Evolutionary conservation across 192 early-diverging fungal species (phyloP).

Genomic region (Pilaira anomala): DNA sequence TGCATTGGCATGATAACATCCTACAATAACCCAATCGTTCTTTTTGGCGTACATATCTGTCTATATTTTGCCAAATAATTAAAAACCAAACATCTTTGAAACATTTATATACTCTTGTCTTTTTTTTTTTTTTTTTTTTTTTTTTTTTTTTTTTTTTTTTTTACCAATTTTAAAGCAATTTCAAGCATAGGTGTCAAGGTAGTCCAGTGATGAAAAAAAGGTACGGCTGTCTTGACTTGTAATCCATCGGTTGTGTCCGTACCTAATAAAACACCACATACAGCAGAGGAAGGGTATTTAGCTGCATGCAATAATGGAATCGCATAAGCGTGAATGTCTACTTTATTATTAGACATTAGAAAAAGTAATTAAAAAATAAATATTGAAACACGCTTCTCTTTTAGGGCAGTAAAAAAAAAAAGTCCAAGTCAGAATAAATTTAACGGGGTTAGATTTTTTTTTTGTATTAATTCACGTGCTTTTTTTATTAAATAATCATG

Average conservation of each 20-base stretch:
- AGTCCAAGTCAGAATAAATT: too few relatives aligned
- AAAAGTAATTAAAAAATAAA: too few relatives aligned
- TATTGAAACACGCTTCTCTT: too few relatives aligned
- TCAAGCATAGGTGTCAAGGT: conserved; percentile 81
- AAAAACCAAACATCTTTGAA: background rate
- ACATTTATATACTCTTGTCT: background rate
- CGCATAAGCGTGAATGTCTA: conserved; percentile 54
- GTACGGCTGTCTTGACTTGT: conserved; percentile 55
- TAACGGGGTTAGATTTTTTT: too few relatives aligned
- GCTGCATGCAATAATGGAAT: conserved; percentile 78
- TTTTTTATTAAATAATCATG: too few relatives aligned
- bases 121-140: background rate
- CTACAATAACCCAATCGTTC: conserved; percentile 51
- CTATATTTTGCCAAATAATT: too few relatives aligned
- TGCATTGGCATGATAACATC: conserved; percentile 63
- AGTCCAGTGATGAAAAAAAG: conserved; percentile 80
- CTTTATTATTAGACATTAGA: background rate
- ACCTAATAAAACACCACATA: conserved; percentile 78
- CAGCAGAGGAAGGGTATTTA: conserved; percentile 74
- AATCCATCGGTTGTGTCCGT: conserved; percentile 13
- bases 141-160: background rate
- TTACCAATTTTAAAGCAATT: conserved; percentile 79
- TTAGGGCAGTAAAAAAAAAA: too few relatives aligned
- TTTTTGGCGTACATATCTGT: conserved; percentile 53
- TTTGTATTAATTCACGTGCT: too few relatives aligned